Conservation (phyloP, 164 flowering plant species). For the Aristolochia contorta region DNA sequence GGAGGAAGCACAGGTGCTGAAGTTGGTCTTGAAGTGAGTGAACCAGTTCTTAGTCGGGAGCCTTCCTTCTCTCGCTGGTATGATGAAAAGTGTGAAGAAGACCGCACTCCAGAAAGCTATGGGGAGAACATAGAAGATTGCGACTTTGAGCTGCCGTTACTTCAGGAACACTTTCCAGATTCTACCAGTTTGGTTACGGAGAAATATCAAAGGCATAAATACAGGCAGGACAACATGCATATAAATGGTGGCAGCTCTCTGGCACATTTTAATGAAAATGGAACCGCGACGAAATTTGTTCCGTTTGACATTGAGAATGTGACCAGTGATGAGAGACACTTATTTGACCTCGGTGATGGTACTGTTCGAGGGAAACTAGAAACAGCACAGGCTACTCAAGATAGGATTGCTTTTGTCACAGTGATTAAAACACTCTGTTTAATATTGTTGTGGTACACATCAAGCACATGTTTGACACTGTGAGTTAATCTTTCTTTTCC, state of each 20-base stretch:
- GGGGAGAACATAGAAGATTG: slow-evolving; percentile 26
- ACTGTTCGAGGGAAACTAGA: slow-evolving; percentile 11
- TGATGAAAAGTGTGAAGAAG: slow-evolving; percentile 32
- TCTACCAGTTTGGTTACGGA: slow-evolving; percentile 7
- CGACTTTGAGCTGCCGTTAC: slow-evolving; percentile 46
- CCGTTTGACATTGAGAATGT: slow-evolving; percentile 61
- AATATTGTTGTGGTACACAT: slow-evolving; percentile 78
- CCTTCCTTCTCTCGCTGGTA: slow-evolving; percentile 62
- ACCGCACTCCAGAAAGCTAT: slow-evolving; percentile 11
- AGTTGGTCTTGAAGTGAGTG: slow-evolving; percentile 11
- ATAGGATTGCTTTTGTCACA: slow-evolving; percentile 32
- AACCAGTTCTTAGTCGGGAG: slow-evolving; percentile 30
- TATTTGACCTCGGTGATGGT: slow-evolving; percentile 16
- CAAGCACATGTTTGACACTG: slow-evolving; percentile 87
- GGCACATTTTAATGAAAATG: slow-evolving; percentile 19
- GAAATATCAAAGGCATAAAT: slow-evolving; percentile 11
- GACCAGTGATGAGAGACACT: slow-evolving; percentile 15
- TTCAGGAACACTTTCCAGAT: slow-evolving; percentile 9
- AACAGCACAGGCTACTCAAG: slow-evolving; percentile 13
- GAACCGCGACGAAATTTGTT: slow-evolving; percentile 24
- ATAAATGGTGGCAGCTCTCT: slow-evolving; percentile 26
- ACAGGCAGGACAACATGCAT: slow-evolving; percentile 25
- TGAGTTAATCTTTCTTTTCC: slow-evolving; percentile 31
- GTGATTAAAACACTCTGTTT: slow-evolving; percentile 71
- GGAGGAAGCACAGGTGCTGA: slow-evolving; percentile 10